Conservation (phyloP, 2,329 filamentous ascomycete species). For the Colletotrichum sp. region DNA sequence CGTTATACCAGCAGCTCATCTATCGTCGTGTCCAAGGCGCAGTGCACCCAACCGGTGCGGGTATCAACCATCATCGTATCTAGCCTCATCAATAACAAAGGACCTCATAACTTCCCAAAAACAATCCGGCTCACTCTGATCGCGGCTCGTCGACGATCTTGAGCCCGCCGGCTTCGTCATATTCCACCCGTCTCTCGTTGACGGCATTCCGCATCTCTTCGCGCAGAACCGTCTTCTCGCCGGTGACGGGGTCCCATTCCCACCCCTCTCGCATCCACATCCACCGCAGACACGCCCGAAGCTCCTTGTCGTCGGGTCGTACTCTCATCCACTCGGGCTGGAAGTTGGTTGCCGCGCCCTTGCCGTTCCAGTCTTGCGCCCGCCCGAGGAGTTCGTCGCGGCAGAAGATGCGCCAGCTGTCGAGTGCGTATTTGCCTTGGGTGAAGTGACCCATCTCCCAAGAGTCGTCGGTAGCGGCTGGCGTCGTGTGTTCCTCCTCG, state of each 20-base stretch:
- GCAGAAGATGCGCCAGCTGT: constrained; percentile 95
- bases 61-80: constrained; percentile 9
- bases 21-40: neutral
- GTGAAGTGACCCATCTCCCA: constrained; percentile 91
- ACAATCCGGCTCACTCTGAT: neutral
- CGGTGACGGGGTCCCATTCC: constrained; percentile 78
- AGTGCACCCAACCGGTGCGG: constrained; percentile 4
- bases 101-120: neutral
- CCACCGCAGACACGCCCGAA: constrained; percentile 87
- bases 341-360: constrained; percentile 56
- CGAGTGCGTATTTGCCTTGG: constrained; percentile 80
- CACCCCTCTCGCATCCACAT: constrained; percentile 90
- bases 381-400: constrained; percentile 75
- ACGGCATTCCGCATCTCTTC: constrained; percentile 62
- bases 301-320: constrained; percentile 81
- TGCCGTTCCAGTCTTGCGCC: constrained; percentile 70
- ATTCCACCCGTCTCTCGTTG: constrained; percentile 60
- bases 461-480: constrained; percentile 39
- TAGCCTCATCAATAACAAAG: neutral
- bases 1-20: neutral
- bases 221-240: constrained; percentile 60
- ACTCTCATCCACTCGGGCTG: constrained; percentile 93
- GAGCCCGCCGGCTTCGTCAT: constrained; percentile 54
- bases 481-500: neutral
- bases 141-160: constrained; percentile 35